Conservation (phyloP, 768 basidiomycete species). For the Rhodocollybia butyracea region DNA sequence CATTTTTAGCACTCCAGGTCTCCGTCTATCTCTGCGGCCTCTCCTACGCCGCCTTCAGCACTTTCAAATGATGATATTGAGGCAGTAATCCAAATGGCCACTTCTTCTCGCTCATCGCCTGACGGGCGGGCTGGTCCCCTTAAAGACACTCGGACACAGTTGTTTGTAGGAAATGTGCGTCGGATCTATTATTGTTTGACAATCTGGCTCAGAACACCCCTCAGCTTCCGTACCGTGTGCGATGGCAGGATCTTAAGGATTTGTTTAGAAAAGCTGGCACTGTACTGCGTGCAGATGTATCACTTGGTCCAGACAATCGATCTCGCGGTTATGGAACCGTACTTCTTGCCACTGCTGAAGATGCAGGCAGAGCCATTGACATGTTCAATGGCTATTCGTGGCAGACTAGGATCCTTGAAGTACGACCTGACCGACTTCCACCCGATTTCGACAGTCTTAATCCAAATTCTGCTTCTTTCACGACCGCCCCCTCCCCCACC, state of each 20-base stretch:
- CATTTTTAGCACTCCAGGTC: constrained; percentile 7
- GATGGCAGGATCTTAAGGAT: constrained; percentile 99
- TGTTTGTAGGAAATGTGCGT: constrained; percentile 94
- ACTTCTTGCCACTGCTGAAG: constrained; percentile 89
- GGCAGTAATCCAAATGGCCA: constrained; percentile 89
- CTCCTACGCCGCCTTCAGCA: constrained; percentile 14
- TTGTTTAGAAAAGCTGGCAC: constrained; percentile 95
- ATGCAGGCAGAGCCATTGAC: constrained; percentile 91
- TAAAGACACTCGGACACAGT: constrained; percentile 88
- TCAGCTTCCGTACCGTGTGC: constrained; percentile 92
- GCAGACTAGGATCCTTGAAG: constrained; percentile 91
- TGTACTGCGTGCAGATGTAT: constrained; percentile 74
- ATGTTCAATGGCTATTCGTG: constrained; percentile 97
- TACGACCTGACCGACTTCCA: constrained; percentile 81
- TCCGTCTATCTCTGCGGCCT: constrained; percentile 11
- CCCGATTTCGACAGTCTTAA: constrained; percentile 49
- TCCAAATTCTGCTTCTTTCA: constrained; percentile 12
- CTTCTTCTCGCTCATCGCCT: constrained; percentile 54
- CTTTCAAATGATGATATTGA: constrained; percentile 87
- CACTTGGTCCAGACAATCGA: constrained; percentile 84
- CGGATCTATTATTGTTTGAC: not conserved
- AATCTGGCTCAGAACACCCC: constrained; percentile 5
- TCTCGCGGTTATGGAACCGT: constrained; percentile 95
- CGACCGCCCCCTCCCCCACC: constrained; percentile 9
- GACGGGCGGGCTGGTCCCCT: constrained; percentile 46